These are phyloP conservation scores for Macrolepiota albuminosa DNA, from an alignment of 768 basidiomycete species.

Conservation along the genomic window DNA sequence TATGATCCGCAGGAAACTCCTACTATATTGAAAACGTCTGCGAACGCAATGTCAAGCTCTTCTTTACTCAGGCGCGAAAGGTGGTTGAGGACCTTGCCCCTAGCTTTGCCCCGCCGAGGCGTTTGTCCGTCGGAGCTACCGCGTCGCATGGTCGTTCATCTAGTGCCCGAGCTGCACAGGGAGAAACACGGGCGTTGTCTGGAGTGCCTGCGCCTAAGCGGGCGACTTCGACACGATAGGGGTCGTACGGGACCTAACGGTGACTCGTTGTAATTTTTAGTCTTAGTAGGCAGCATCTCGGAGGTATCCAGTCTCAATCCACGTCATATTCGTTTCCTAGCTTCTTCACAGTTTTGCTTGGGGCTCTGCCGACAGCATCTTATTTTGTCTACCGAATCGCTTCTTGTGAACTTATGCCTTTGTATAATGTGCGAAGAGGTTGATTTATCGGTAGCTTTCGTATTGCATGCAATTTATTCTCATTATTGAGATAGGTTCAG, in stretches of 20 bases:
- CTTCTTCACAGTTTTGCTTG: not conserved
- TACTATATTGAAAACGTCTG: conserved; percentile 90
- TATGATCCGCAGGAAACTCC: conserved; percentile 24
- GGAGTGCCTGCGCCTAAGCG: not conserved
- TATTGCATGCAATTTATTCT: not conserved
- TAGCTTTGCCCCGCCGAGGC: conserved; percentile 9
- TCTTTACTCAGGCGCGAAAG: conserved; percentile 86
- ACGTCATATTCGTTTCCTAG: not conserved
- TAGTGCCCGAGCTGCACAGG: not conserved
- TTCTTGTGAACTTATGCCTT: not conserved
- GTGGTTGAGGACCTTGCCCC: conserved; percentile 17
- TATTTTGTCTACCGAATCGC: not conserved
- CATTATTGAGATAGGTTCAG: not conserved
- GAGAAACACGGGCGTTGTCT: not conserved
- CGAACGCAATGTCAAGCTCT: conserved; percentile 74
- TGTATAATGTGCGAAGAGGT: not conserved
- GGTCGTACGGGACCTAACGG: not conserved
- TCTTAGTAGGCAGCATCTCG: not conserved
- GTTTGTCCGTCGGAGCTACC: not conserved
- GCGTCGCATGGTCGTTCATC: not conserved
- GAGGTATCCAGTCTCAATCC: not conserved
- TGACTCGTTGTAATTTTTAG: not conserved
- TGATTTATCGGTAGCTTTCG: not conserved
- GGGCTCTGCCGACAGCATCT: not conserved
- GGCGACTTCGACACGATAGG: not conserved